Base-by-base conservation (phyloP, 345 rosid genomes). In the Raphanus raphanistrum region DNA sequence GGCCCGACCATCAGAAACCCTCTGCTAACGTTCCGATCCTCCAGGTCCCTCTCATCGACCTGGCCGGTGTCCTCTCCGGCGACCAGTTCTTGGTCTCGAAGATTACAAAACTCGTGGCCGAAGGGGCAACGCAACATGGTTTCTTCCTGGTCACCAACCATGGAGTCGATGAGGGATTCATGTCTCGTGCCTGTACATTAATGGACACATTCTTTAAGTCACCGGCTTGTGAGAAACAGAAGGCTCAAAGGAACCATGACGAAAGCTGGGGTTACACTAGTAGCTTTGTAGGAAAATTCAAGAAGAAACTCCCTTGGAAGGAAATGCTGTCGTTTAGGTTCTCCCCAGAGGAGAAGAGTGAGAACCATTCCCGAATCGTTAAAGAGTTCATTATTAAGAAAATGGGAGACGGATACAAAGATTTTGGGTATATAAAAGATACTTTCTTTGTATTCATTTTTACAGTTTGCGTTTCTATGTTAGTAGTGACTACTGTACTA, bases 241-340 rank as follows among this genome's bases (percentile, higher is more conserved):
- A 43, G 57, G 70, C 70, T 66, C 57, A 66, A 6, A 7, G 70
- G 17, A 41, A 66, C 1, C 28, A 32, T 31, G 35, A 29, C 21
- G 70, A 66, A 43, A 66, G 57, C 70, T 43, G 35, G 12, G 70
- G 70, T n/a, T 66, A 66, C 33, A n/a, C 70, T 66, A 66, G 70
- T 66, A 41, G 57, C 33, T 66, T 11, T 41, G 33, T 26, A 4
- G 35, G 21, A 16, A 66, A 29, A 66, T 41, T 25, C 21, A 6
- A 41, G 16, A 43, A 25, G 55, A 41, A 66, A 12, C 70, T 66
- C 12, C 70, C 70, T 6, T 66, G 57, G 57, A 66, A 66, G 55
- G 70, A 66, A 41, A 66, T 29, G 70, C 12, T 66, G 33, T 41
- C 70, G 6, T 26, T 66, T 43, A 8, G 1, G 17, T 64, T 64